Evolutionary conservation across 177 flowering plant species (phyloP), one percentile per base, ranked within the genome.

Genomic region (Vitis hybrid): DNA sequence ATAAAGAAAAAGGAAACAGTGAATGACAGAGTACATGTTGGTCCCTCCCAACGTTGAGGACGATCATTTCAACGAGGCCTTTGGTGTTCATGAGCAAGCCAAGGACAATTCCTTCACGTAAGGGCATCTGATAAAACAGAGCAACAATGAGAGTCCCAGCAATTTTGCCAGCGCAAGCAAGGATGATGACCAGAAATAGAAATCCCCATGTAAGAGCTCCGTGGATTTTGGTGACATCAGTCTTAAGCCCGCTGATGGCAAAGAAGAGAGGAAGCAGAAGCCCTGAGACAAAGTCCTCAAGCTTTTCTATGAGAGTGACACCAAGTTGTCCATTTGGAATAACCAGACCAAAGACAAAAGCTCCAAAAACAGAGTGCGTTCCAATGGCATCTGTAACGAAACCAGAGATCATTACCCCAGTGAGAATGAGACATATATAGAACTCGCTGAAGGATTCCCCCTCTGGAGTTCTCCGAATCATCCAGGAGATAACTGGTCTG

Each of bases 31-130:
- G 17, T 73, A 87, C 91, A 76, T 79, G 72, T 20, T 85, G 86
- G 48, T 85, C 87, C 65, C 63, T 77, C 2, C 85, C 89, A 1
- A 80, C 78, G 53, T 84, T 84, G 66, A 87, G 86, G 35, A 84
- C 74, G 27, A 84, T 79, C 80, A 85, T 72, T 41, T 82, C 89
- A 2, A 85, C 68, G 3, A 87, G 85, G 56, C 93, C 89, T 77
- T 87, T 87, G 18, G 86, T 78, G 78, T 87, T 87, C 88, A 85
- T 82, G 57, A 89, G 86, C 65, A 87, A 55, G 1, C 87, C 89
- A 49, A 89, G 88, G 55, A 87, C 64, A 50, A 83, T 2, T 1
- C 80, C 93, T 69, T 89, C 91, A 1, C 77, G 77, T 7, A 78
- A 3, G 0, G 84, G 82, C 82, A 84, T 85, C 54, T 76, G 35